A percentile compares a stretch with the other conserved stretches of the same genome.
Evolutionary conservation across 1,139 yeast genomes (phyloP).

Genomic region (Pichia norvegensis): DNA sequence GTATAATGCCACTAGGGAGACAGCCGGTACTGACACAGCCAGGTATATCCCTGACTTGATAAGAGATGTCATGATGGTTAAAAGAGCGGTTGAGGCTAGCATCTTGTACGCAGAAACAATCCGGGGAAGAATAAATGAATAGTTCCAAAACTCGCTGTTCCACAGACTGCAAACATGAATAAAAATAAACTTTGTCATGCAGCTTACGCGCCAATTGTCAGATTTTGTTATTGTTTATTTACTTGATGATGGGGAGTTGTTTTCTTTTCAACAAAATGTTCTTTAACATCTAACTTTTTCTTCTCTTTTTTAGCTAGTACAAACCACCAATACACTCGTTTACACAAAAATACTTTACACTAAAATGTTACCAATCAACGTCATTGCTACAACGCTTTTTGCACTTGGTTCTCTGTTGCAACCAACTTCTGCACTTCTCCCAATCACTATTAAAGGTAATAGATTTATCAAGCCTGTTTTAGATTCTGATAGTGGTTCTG

Average conservation of each 20-base stretch:
- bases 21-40: conserved; percentile 12
- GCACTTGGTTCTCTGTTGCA: conserved; percentile 5
- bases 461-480: conserved; percentile 42
- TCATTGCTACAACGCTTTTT: conserved; percentile 3
- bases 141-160: too few species aligned
- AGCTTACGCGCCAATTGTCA: too few species aligned
- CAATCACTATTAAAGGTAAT: conserved; percentile 38
- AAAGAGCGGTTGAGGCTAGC: neutral
- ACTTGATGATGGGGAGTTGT: neutral
- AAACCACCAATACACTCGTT: neutral
- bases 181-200: too few species aligned
- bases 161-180: too few species aligned
- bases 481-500: conserved; percentile 36
- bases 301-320: neutral
- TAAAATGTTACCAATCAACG: conserved; percentile 5
- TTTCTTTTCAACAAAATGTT: neutral
- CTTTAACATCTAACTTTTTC: too few species aligned
- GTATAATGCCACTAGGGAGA: conserved; percentile 51
- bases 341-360: neutral
- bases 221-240: neutral
- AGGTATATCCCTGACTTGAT: conserved; percentile 3
- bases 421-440: conserved; percentile 32
- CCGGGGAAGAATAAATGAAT: too few species aligned
- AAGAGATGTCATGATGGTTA: neutral
- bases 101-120: neutral